Conservation (phyloP, 2,329 filamentous ascomycete species). For the Aureobasidium musti region DNA sequence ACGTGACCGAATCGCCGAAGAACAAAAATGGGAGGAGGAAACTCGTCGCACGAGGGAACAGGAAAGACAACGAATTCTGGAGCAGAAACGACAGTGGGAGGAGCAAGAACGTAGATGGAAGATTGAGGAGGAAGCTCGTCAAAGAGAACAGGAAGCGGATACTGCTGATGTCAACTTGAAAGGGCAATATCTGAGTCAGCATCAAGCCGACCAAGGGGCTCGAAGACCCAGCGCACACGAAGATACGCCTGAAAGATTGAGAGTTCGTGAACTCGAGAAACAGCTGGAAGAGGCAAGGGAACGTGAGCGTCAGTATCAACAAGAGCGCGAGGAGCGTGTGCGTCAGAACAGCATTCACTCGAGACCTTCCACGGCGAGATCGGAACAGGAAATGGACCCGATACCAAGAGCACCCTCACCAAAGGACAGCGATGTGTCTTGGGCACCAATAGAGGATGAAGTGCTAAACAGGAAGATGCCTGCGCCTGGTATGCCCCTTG, state of each 20-base stretch:
- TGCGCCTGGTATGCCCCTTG: slow-evolving; percentile 34
- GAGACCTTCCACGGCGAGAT: slow-evolving; percentile 22
- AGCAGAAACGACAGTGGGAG: slow-evolving; percentile 73
- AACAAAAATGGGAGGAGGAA: slow-evolving; percentile 67
- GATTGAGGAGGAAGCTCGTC: slow-evolving; percentile 70
- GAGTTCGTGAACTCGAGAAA: slow-evolving; percentile 77
- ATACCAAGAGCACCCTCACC: slow-evolving; percentile 40
- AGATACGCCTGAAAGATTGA: slow-evolving; percentile 59
- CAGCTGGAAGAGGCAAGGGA: slow-evolving; percentile 68
- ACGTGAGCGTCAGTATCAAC: slow-evolving; percentile 65
- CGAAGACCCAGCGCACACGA: slow-evolving; percentile 44
- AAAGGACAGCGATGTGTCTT: slow-evolving; percentile 61
- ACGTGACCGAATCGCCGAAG: slow-evolving; percentile 62
- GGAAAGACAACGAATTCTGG: slow-evolving; percentile 61
- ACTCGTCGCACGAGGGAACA: slow-evolving; percentile 60
- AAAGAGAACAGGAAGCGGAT: slow-evolving; percentile 71
- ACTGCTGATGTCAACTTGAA: slow-evolving; percentile 68
- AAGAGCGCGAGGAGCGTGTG: slow-evolving; percentile 59
- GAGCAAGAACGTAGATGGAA: slow-evolving; percentile 77
- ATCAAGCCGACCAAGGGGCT: slow-evolving; percentile 67
- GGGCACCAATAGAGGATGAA: slow-evolving; percentile 67
- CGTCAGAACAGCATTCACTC: slow-evolving; percentile 43
- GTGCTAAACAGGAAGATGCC: slow-evolving; percentile 62
- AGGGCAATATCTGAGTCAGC: slow-evolving; percentile 84
- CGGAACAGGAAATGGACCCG: slow-evolving; percentile 19